Evolutionary conservation across 352 stramenopile species (phyloP), one percentile per base, ranked within the genome.

Genomic region (Pythium chondricola): DNA sequence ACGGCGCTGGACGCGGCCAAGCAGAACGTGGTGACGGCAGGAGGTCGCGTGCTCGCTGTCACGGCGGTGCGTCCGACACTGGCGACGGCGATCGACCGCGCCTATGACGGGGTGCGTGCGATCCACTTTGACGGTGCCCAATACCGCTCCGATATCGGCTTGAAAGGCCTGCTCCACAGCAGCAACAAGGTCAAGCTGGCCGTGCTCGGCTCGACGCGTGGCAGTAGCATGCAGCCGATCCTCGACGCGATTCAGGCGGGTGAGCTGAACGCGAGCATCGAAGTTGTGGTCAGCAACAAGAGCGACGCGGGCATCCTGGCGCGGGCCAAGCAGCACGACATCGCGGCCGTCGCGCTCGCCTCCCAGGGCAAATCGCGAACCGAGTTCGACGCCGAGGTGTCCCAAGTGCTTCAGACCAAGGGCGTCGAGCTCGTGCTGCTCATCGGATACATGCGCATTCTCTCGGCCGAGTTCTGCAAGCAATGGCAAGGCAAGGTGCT

Each of bases 361-460:
- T 81, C 74, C 30, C 85, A 81, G 59, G 79, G 83, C 48, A 80
- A 98, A 49, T 85, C 71, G 8, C 81, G 96, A 50, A 88, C 94
- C 22, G 87, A 89, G 48, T 98, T 98, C 59, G 97, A 99, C 67
- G 84, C 83, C 13, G 82, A 98, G 49, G 96, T 98, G 21, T 98
- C 89, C 11, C 71, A 89, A 20, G 76, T 89, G 33, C 67, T 99
- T 42, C 71, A 91, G 44, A 76, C 69, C 47, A 96, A 96, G 62
- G 94, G 93, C 40, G 93, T 97, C 4, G 95, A 99, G 45, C 73
- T 99, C 21, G 89, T 99, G 35, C 75, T 99, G 22, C 80, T 98
- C 32, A 97, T 99, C 44, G 97, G 97, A 37, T 99, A 99, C 88
- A 99, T 99, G 97, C 87, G 96, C 39, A 99, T 99, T 62, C 61